Conservation (phyloP, 345 rosid genomes). For the Eucalyptus marginata region DNA sequence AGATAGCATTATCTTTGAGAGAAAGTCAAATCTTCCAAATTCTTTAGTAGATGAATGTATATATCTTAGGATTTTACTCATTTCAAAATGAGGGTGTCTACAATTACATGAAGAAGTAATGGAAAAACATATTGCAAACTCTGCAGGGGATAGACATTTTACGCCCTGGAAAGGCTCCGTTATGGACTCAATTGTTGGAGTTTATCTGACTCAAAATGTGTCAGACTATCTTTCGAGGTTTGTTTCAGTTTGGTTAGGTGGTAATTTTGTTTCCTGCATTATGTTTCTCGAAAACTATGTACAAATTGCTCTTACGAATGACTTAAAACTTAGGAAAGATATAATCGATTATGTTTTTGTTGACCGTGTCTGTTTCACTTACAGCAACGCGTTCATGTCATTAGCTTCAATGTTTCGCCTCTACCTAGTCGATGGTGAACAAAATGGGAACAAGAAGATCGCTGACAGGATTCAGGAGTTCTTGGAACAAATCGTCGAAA, state of each 20-base stretch:
- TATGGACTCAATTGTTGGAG: constrained; percentile 60
- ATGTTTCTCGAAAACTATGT: background rate
- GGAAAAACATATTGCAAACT: background rate
- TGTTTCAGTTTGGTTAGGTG: background rate
- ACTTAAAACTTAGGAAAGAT: background rate
- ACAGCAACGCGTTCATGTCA: constrained; percentile 39
- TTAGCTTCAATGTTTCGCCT: constrained; percentile 37
- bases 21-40: background rate
- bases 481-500: background rate
- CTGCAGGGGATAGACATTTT: constrained; percentile 41
- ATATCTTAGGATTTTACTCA: background rate
- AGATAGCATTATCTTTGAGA: background rate
- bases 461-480: background rate
- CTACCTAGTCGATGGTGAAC: background rate
- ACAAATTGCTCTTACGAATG: background rate
- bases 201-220: constrained; percentile 55
- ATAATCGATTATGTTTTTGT: background rate
- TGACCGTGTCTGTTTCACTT: too few species aligned
- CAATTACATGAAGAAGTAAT: background rate
- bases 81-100: background rate
- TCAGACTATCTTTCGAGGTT: constrained; percentile 51
- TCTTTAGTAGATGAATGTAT: background rate
- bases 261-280: background rate
- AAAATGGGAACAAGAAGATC: background rate
- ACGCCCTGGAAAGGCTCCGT: constrained; percentile 60